A percentile compares a stretch with the other conserved stretches of the same genome.
These are phyloP conservation scores for Colletotrichum caudatum DNA, from an alignment of 2,329 filamentous ascomycete species.

Conservation along the genomic window DNA sequence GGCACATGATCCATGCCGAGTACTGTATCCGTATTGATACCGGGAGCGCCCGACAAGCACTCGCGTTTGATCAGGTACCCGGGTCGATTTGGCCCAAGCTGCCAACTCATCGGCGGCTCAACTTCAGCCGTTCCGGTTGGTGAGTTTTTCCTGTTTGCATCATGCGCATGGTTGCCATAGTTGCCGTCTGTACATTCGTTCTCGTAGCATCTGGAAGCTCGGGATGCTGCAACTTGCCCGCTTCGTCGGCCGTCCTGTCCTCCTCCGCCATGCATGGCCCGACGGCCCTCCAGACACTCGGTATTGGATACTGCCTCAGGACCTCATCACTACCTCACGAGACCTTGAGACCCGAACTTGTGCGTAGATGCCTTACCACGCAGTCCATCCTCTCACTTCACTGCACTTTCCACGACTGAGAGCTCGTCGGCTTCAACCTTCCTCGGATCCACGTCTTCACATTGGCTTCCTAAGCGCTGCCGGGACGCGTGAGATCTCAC, in stretches of 20 bases:
- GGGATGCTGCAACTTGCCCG: slow-evolving; percentile 11
- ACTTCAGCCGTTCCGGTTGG: slow-evolving; percentile 37
- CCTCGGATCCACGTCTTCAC: not conserved
- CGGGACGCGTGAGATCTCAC: not conserved
- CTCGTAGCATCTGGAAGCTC: slow-evolving; percentile 31
- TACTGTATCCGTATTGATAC: slow-evolving; percentile 3
- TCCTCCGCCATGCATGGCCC: not conserved
- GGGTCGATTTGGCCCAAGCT: slow-evolving; percentile 14
- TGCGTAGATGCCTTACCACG: slow-evolving; percentile 36
- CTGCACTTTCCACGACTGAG: slow-evolving; percentile 33
- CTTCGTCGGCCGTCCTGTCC: not conserved
- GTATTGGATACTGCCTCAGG: slow-evolving; percentile 21
- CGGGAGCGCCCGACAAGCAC: slow-evolving; percentile 18
- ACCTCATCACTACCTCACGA: slow-evolving; percentile 25
- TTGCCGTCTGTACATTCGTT: slow-evolving; percentile 8
- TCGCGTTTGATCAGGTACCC: slow-evolving; percentile 17
- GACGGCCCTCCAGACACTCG: not conserved
- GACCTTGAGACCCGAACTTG: slow-evolving; percentile 18
- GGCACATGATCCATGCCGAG: not conserved
- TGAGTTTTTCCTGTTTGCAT: slow-evolving; percentile 10
- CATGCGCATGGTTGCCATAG: slow-evolving; percentile 13
- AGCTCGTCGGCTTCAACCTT: slow-evolving; percentile 18
- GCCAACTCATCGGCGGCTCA: slow-evolving; percentile 40
- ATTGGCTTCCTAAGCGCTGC: slow-evolving; percentile 31
- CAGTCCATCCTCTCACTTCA: slow-evolving; percentile 7